Conservation (phyloP, 2,329 filamentous ascomycete genomes). For the Monilinia laxa region DNA sequence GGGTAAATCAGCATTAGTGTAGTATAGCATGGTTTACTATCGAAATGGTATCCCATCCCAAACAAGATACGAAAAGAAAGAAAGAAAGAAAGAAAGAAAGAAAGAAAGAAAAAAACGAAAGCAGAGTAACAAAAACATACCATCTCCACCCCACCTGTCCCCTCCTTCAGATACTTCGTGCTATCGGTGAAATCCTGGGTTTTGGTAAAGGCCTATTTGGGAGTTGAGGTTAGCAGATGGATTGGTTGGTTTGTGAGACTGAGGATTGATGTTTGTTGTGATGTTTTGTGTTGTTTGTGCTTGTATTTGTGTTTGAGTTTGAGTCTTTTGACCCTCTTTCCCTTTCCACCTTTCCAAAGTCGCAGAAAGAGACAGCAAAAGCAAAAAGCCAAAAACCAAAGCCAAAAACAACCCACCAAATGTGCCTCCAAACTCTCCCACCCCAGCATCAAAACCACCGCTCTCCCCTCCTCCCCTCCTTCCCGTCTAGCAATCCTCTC, state of each 20-base stretch:
- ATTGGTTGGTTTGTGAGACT: too few relatives aligned
- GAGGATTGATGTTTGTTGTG: not conserved
- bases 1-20: too few relatives aligned
- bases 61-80: too few relatives aligned
- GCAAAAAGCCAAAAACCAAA: not conserved
- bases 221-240: too few relatives aligned
- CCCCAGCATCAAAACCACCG: slow-evolving; percentile 26
- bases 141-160: slow-evolving; percentile 2
- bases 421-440: slow-evolving; percentile 35
- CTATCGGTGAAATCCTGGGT: slow-evolving; percentile 28
- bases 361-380: not conserved
- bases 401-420: slow-evolving; percentile 17
- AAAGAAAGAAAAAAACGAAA: too few relatives aligned
- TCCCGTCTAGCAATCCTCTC: slow-evolving; percentile 9
- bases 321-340: not conserved
- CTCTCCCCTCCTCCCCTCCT: slow-evolving; percentile 27
- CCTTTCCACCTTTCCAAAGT: not conserved
- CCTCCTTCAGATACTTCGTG: slow-evolving; percentile 25
- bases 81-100: too few relatives aligned
- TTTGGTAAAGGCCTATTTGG: slow-evolving; percentile 27
- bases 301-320: too few relatives aligned
- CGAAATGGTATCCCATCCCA: too few relatives aligned
- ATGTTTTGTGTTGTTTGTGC: too few relatives aligned
- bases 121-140: not conserved
- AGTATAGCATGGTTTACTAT: too few relatives aligned